These are phyloP conservation scores for Calophaca sinica DNA, from an alignment of 306 rosid species.

Conservation along the genomic window DNA sequence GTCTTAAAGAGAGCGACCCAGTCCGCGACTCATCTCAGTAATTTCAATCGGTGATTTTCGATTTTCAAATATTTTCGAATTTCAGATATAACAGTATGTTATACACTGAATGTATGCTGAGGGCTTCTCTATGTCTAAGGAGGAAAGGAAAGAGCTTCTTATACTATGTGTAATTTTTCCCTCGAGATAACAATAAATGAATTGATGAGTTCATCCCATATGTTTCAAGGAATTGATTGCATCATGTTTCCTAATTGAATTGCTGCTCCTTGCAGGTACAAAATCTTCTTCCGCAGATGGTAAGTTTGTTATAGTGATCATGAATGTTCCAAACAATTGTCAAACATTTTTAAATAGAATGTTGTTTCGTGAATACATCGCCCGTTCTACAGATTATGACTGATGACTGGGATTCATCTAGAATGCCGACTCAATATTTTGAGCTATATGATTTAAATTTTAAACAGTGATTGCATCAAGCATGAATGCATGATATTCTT, in stretches of 20 bases:
- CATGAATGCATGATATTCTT: no score
- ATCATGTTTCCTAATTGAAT: conserved; percentile 21
- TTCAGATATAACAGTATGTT: no score
- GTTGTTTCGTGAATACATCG: neutral
- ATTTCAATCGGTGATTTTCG: no score
- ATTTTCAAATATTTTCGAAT: no score
- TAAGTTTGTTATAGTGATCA: conserved; percentile 43
- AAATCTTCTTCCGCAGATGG: conserved; percentile 66
- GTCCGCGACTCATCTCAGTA: no score
- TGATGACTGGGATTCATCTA: neutral
- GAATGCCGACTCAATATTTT: neutral
- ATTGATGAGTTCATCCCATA: neutral
- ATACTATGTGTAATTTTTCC: neutral
- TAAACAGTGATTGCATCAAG: no score
- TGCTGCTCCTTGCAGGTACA: conserved; percentile 53
- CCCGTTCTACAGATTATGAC: neutral
- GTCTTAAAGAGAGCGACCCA: no score
- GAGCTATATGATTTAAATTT: conserved; percentile 16
- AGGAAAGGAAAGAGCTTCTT: neutral
- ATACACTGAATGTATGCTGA: no score
- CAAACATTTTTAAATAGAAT: neutral
- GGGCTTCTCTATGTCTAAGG: neutral
- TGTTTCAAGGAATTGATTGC: neutral
- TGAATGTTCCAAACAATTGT: neutral
- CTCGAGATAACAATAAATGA: neutral